Evolutionary conservation across 805 yeast genomes (phyloP), one percentile per base, ranked within the genome.

Genomic region (Candida montana): DNA sequence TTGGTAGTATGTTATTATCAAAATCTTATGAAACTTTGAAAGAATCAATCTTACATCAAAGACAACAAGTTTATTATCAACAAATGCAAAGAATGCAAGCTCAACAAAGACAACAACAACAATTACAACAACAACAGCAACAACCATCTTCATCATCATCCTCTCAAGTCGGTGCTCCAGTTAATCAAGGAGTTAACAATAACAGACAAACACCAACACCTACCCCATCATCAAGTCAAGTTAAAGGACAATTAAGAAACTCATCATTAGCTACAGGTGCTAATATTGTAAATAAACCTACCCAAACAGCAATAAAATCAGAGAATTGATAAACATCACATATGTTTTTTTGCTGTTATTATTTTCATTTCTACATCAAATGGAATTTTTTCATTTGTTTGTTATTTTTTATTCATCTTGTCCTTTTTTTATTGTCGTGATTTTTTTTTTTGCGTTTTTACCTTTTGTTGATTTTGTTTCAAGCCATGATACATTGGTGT

Each of bases 1-100:
- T 90, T 63, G 96, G 96, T 8, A 78, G 95, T 7, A 89, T 89
- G 96, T 64, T 91, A 26, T 69, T 89, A 32, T 78, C 93, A 4
- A 91, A 90, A 61, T 81, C 96, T 0, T 85, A 85, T 57, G 96
- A 89, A 40, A 74, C 81, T 38, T 66, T 81, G 48, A 69, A 87
- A 52, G 88, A 89, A 57, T 83, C 90, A 17, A 79, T 85, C 41
- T 73, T 78, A 54, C 79, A 80, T 62, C 72, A 93, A 51, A 79
- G 81, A 63, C 89, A 77, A 62, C 65, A 61, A 36, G 54, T 60
- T 26, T 52, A 55, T 18, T 61, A 55, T 35, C 61, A 64, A 37
- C 64, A 61, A 44, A 42, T 54, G 23, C 59, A 52, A 24, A 46
- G 50, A 30, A 44, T 48, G 35, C 53, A 54, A 40, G 59, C 52